These are phyloP conservation scores for Diaporthe ampelina DNA, from an alignment of 2,329 filamentous ascomycete species.

Conservation along the genomic window DNA sequence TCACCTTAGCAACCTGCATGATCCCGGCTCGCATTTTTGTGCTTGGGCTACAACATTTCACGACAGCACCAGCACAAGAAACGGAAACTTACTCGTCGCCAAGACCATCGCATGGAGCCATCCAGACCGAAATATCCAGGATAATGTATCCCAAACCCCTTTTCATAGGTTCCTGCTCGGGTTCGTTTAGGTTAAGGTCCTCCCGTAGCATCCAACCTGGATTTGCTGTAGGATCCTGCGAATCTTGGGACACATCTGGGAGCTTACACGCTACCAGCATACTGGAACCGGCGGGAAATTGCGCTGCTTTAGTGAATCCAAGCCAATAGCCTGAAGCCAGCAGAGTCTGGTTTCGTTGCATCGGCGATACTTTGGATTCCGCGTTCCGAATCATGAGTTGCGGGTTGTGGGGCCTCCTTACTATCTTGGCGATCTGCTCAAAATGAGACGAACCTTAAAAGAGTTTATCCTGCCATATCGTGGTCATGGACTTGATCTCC, in stretches of 20 bases:
- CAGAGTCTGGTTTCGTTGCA: not conserved
- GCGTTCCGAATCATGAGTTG: conserved; percentile 18
- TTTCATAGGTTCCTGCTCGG: not conserved
- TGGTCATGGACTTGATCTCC: conserved; percentile 1
- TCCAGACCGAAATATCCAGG: not conserved
- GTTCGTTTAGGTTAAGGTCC: not conserved
- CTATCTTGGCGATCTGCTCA: conserved; percentile 1
- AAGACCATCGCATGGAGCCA: conserved; percentile 4
- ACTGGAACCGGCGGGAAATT: not conserved
- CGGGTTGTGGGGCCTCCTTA: conserved; percentile 19
- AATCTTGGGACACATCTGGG: not conserved
- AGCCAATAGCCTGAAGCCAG: not conserved
- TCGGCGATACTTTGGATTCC: conserved; percentile 8
- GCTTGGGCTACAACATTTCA: conserved; percentile 4
- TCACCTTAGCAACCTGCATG: conserved; percentile 9
- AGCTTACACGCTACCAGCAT: not conserved
- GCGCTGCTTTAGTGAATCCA: not conserved
- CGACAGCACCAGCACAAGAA: not conserved
- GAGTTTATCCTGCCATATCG: not conserved
- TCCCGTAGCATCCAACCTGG: not conserved
- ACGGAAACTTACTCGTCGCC: conserved; percentile 14
- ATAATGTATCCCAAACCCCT: not conserved
- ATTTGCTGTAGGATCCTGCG: not conserved
- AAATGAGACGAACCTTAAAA: conserved; percentile 17
- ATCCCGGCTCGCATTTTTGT: conserved; percentile 18